Conservation (phyloP, 495 filamentous ascomycete genomes). For the Hypoxylon fuscum region DNA sequence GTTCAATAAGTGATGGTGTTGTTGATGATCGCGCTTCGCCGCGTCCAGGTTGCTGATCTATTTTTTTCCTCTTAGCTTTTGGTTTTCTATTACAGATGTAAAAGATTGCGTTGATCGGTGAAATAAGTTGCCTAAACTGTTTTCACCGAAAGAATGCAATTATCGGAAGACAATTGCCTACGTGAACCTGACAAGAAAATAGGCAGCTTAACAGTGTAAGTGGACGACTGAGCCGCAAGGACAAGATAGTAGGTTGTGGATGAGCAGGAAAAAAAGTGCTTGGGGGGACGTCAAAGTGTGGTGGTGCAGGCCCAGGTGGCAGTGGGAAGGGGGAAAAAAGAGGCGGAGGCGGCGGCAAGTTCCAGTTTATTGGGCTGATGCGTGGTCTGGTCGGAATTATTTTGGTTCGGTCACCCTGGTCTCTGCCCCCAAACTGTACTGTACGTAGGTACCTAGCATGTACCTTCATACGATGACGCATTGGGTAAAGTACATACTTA, state of each 20-base stretch:
- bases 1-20: slow-evolving; percentile 38
- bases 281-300: slow-evolving; percentile 45
- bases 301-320: slow-evolving; percentile 47
- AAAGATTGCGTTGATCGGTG: slow-evolving; percentile 2
- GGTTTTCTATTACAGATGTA: slow-evolving; percentile 17
- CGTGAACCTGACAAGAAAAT: slow-evolving; percentile 20
- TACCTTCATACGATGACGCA: slow-evolving; percentile 7
- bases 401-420: slow-evolving; percentile 17
- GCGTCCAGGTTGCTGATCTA: slow-evolving; percentile 32
- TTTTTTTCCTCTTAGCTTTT: slow-evolving; percentile 1
- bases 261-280: slow-evolving; percentile 46
- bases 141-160: slow-evolving; percentile 1
- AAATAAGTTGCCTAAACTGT: not conserved
- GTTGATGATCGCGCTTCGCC: slow-evolving; percentile 40
- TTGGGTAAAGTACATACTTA: not conserved
- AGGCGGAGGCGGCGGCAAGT: slow-evolving; percentile 40
- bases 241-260: slow-evolving; percentile 45
- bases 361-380: slow-evolving; percentile 41
- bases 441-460: slow-evolving; percentile 18
- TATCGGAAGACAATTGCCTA: slow-evolving; percentile 20
- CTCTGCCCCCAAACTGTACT: not conserved
- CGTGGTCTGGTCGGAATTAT: slow-evolving; percentile 34
- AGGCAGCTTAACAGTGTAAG: slow-evolving; percentile 38
- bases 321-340: slow-evolving; percentile 44
- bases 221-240: slow-evolving; percentile 49